A percentile compares a stretch with the other conserved stretches of the same genome.
phyloP scores from a whole-genome alignment of 179 eudicot genomes.

The Beta macrorhiza region DNA sequence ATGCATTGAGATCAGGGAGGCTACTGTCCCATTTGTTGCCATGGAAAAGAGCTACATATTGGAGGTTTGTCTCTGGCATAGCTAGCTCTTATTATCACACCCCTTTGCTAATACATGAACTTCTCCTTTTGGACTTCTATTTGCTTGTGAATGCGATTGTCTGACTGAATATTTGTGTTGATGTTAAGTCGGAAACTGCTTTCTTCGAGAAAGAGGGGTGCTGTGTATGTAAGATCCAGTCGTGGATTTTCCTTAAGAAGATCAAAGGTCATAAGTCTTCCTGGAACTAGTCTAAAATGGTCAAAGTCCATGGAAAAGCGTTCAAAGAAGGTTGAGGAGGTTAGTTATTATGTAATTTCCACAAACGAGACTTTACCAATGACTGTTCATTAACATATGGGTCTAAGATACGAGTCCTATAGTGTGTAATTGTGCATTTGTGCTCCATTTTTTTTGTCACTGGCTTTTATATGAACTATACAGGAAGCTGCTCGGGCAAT shows the following conservation, averaged over 20 bases:
- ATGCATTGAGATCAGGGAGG: constrained; percentile 38
- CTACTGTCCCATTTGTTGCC: constrained; percentile 65
- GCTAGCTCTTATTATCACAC: constrained; percentile 36
- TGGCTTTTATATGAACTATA: constrained; percentile 3
- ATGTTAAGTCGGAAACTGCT: constrained; percentile 55
- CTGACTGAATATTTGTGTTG: constrained; percentile 24
- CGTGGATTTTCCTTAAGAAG: constrained; percentile 82
- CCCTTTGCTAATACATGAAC: constrained; percentile 41
- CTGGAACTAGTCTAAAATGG: constrained; percentile 90
- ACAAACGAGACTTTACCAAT: neutral
- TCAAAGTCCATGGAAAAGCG: constrained; percentile 81
- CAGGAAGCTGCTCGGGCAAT: constrained; percentile 82
- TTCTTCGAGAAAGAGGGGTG: constrained; percentile 68
- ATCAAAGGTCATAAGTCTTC: constrained; percentile 83
- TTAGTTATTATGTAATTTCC: constrained; percentile 37
- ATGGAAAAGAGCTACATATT: constrained; percentile 74
- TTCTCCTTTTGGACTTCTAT: constrained; percentile 18
- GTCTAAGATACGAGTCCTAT: neutral
- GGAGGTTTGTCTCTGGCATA: constrained; percentile 53
- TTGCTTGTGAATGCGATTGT: constrained; percentile 17
- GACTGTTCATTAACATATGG: neutral
- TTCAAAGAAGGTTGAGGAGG: constrained; percentile 77
- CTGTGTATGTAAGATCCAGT: constrained; percentile 70
- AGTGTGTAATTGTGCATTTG: neutral
- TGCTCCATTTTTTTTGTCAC: neutral